Percentiles rank a stretch among this genome's conserved stretches.
phyloP scores from a whole-genome alignment of 2,329 filamentous ascomycete species.

The Arthrobotrys musiformis region DNA sequence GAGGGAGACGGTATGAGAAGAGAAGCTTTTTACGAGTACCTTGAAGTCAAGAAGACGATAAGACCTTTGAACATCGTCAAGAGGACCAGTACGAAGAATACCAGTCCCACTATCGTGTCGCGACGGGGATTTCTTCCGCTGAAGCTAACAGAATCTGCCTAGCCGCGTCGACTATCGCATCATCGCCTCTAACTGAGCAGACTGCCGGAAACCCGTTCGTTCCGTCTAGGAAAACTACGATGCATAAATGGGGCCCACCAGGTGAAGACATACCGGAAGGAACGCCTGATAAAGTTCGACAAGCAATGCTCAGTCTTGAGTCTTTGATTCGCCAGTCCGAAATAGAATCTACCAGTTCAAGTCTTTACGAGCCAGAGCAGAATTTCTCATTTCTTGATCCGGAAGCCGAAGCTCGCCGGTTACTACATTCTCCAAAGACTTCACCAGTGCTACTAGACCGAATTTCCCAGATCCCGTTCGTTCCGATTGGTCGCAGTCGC shows the following conservation, averaged over 20 bases:
- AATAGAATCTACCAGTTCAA: not conserved
- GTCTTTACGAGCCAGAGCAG: not conserved
- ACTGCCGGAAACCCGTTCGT: not conserved
- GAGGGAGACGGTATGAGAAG: slow-evolving; percentile 35
- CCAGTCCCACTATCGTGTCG: not conserved
- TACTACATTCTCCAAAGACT: not conserved
- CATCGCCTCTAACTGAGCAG: not conserved
- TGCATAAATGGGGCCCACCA: not conserved
- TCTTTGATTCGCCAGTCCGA: not conserved
- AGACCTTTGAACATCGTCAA: slow-evolving; percentile 17
- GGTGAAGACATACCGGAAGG: slow-evolving; percentile 23
- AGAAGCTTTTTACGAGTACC: slow-evolving; percentile 22
- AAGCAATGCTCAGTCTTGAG: slow-evolving; percentile 31
- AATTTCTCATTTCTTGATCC: not conserved
- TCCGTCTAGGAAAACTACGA: not conserved
- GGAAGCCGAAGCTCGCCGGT: not conserved
- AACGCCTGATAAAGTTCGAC: not conserved
- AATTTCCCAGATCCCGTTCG: not conserved
- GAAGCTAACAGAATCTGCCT: not conserved
- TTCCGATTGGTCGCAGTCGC: not conserved
- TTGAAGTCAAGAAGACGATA: slow-evolving; percentile 24
- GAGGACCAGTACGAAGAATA: not conserved
- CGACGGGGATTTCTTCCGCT: not conserved
- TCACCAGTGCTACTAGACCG: not conserved
- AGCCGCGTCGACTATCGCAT: not conserved